Conservation (phyloP, 139 green algal genomes). For the Micractinium sp. region DNA sequence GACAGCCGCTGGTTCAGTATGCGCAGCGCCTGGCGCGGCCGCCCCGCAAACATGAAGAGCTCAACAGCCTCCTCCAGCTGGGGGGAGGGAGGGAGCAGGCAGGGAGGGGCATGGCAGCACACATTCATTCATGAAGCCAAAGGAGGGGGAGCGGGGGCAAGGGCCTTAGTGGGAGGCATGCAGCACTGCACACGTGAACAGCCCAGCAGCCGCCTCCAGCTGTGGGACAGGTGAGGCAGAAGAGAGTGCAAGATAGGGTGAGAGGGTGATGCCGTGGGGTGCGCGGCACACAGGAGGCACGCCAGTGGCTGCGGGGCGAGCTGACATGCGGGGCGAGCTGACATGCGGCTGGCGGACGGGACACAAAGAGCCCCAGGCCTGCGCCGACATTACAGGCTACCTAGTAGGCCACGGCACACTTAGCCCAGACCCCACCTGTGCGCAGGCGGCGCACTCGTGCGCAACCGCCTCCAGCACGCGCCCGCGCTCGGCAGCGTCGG, state of each 20-base stretch:
- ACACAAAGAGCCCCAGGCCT: no score
- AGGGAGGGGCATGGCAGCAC: neutral
- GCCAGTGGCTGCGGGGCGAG: no score
- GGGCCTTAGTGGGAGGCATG: neutral
- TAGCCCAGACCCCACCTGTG: neutral
- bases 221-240: no score
- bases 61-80: slow-evolving; percentile 82
- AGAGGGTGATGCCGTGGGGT: neutral
- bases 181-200: no score
- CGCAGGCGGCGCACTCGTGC: slow-evolving; percentile 71
- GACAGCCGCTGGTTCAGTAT: slow-evolving; percentile 76
- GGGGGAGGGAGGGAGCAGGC: neutral
- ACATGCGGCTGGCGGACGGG: no score
- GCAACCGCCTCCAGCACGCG: slow-evolving; percentile 75
- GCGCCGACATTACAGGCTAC: no score
- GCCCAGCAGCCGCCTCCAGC: no score
- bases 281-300: no score
- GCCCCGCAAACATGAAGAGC: slow-evolving; percentile 84
- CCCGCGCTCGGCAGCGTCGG: slow-evolving; percentile 52
- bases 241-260: no score
- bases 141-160: neutral
- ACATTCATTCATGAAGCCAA: no score
- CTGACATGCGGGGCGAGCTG: no score
- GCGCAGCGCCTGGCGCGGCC: slow-evolving; percentile 65
- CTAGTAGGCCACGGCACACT: no score